Conservation (phyloP, 1,284 basidiomycete genomes). For the Tilletia caries region DNA sequence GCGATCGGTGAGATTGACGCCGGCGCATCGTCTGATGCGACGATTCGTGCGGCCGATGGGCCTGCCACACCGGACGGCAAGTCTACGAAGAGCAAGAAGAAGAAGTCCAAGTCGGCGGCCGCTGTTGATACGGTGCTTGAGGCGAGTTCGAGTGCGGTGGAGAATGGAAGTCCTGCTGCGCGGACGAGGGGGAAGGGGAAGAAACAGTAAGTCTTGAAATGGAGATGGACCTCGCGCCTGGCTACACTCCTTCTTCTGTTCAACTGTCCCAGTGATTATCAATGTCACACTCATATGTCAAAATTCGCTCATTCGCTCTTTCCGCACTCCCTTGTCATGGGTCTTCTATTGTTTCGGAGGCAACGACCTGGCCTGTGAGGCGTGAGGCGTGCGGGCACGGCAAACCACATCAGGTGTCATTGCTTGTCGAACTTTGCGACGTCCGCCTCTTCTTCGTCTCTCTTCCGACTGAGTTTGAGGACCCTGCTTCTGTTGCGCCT, state of each 20-base stretch:
- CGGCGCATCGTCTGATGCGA: background rate
- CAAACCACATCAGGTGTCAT: background rate
- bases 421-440: background rate
- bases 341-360: too few relatives aligned
- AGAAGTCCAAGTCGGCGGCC: too few relatives aligned
- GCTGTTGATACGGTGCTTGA: background rate
- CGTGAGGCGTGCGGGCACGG: too few relatives aligned
- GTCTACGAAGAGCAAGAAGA: conserved; percentile 3
- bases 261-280: too few relatives aligned
- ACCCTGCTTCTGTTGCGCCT: background rate
- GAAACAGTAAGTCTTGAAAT: background rate
- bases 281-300: too few relatives aligned
- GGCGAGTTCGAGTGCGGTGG: too few relatives aligned
- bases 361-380: too few relatives aligned
- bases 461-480: background rate
- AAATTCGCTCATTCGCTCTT: too few relatives aligned
- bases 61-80: background rate
- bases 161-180: background rate
- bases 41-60: background rate
- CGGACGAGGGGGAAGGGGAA: background rate
- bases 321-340: too few relatives aligned
- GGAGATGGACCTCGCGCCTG: too few relatives aligned
- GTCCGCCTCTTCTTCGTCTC: background rate
- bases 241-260: too few relatives aligned
- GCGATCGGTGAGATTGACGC: background rate